These are phyloP conservation scores for Flammula alnicola DNA, from an alignment of 1,284 basidiomycete species.

Conservation along the genomic window DNA sequence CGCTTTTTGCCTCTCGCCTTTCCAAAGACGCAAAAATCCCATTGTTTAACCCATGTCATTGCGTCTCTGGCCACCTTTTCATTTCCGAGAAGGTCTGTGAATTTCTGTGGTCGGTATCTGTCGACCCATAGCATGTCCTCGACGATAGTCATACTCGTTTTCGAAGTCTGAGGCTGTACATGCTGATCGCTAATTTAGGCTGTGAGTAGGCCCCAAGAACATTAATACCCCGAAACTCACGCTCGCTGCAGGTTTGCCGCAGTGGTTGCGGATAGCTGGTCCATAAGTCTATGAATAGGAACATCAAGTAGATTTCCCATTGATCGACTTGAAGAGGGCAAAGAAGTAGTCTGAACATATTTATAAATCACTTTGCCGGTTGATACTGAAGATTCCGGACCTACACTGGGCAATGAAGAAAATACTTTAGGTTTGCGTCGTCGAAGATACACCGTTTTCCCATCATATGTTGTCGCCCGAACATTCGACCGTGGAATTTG, in stretches of 20 bases:
- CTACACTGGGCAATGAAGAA: slow-evolving; percentile 13
- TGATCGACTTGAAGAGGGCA: slow-evolving; percentile 25
- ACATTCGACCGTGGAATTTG: slow-evolving; percentile 33
- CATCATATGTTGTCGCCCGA: slow-evolving; percentile 59
- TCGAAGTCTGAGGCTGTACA: slow-evolving; percentile 20
- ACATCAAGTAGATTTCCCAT: slow-evolving; percentile 65
- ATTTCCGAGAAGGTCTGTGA: slow-evolving; percentile 90
- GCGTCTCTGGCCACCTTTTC: slow-evolving; percentile 94
- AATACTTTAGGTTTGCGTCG: slow-evolving; percentile 21
- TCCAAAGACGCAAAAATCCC: slow-evolving; percentile 98
- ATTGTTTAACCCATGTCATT: slow-evolving; percentile 96
- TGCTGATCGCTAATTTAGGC: slow-evolving; percentile 22
- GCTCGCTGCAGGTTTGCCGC: slow-evolving; percentile 40
- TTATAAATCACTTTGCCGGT: neutral
- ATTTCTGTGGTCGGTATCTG: slow-evolving; percentile 85
- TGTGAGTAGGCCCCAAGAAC: slow-evolving; percentile 5
- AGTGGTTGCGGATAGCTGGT: slow-evolving; percentile 57
- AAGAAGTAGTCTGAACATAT: slow-evolving; percentile 6
- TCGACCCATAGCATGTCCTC: slow-evolving; percentile 86
- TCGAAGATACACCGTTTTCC: slow-evolving; percentile 49
- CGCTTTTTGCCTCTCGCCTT: slow-evolving; percentile 62
- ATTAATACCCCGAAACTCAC: slow-evolving; percentile 34
- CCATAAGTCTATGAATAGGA: slow-evolving; percentile 76
- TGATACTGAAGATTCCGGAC: neutral
- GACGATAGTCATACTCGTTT: slow-evolving; percentile 19